A percentile compares a stretch with the other conserved stretches of the same genome.
phyloP scores from a whole-genome alignment of 208 protist species.

The Wallacemonas collosoma region DNA sequence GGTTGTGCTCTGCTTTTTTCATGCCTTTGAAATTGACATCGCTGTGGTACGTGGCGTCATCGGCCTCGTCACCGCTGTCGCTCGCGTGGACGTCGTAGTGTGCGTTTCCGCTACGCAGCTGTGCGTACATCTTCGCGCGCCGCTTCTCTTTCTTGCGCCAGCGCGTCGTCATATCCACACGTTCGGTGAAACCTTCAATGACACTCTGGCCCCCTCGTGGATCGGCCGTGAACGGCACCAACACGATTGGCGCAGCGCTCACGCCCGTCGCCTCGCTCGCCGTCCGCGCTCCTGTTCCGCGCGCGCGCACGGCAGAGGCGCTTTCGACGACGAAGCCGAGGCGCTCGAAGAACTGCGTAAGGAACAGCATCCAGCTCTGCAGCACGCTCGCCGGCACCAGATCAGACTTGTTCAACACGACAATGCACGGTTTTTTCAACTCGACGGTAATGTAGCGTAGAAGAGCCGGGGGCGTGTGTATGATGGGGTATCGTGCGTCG shows the following conservation, averaged over 20 bases:
- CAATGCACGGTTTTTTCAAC: slow-evolving; percentile 88
- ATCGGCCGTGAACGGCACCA: slow-evolving; percentile 79
- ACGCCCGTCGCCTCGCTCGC: background rate
- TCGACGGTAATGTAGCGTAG: slow-evolving; percentile 88
- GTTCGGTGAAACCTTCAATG: slow-evolving; percentile 34
- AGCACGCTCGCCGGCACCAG: slow-evolving; percentile 70
- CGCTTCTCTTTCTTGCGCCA: slow-evolving; percentile 59
- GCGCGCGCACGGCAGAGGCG: too few relatives aligned
- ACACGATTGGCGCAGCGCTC: slow-evolving; percentile 33
- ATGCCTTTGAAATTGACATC: slow-evolving; percentile 79
- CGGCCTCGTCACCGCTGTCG: slow-evolving; percentile 25
- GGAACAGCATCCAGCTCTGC: slow-evolving; percentile 71
- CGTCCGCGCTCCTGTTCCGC: too few relatives aligned
- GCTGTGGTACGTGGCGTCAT: slow-evolving; percentile 35
- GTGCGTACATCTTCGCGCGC: slow-evolving; percentile 72
- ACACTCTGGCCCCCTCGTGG: slow-evolving; percentile 58
- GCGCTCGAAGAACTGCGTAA: slow-evolving; percentile 55
- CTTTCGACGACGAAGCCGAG: slow-evolving; percentile 30
- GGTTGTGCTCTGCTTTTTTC: slow-evolving; percentile 51
- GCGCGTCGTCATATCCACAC: slow-evolving; percentile 24
- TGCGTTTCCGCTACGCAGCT: slow-evolving; percentile 60
- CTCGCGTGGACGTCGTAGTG: slow-evolving; percentile 26
- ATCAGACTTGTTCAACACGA: slow-evolving; percentile 97
- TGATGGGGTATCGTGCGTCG: slow-evolving; percentile 95
- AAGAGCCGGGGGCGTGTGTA: slow-evolving; percentile 94